These are phyloP conservation scores for Avena eriantha DNA, from an alignment of 176 grass and related monocot genomes.

Conservation along the genomic window DNA sequence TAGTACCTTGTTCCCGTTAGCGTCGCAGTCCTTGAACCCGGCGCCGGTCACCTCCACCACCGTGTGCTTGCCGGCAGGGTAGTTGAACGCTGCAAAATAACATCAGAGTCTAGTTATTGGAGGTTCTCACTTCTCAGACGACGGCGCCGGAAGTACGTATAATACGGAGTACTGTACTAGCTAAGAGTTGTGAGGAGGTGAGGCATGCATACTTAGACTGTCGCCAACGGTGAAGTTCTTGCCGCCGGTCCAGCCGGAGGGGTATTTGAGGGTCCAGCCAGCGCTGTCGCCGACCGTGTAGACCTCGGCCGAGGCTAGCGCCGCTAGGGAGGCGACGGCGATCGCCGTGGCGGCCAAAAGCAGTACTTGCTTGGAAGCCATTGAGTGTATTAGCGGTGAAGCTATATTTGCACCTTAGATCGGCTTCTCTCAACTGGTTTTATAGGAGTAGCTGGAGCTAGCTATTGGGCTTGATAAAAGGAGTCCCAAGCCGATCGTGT, in stretches of 20 bases:
- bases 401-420: neutral
- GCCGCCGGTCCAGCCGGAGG: neutral
- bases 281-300: neutral
- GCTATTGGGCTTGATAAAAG: too few species aligned
- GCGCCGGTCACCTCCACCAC: conserved; percentile 39
- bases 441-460: too few species aligned
- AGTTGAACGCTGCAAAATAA: conserved; percentile 21
- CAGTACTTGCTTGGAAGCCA: conserved; percentile 9
- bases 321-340: neutral
- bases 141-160: too few species aligned
- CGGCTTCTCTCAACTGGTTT: too few species aligned
- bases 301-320: neutral
- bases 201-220: conserved; percentile 14
- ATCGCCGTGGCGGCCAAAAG: neutral
- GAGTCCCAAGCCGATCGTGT: too few species aligned
- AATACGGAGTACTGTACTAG: too few species aligned
- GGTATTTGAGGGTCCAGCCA: conserved; percentile 36
- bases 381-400: neutral
- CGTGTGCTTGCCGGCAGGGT: neutral
- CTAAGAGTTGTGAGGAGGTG: neutral
- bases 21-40: conserved; percentile 22
- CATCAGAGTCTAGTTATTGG: neutral
- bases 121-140: neutral
- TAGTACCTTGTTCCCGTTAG: neutral
- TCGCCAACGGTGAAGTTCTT: conserved; percentile 14